These are phyloP conservation scores for Diaporthe citri DNA, from an alignment of 2,329 filamentous ascomycete genomes.

Conservation along the genomic window DNA sequence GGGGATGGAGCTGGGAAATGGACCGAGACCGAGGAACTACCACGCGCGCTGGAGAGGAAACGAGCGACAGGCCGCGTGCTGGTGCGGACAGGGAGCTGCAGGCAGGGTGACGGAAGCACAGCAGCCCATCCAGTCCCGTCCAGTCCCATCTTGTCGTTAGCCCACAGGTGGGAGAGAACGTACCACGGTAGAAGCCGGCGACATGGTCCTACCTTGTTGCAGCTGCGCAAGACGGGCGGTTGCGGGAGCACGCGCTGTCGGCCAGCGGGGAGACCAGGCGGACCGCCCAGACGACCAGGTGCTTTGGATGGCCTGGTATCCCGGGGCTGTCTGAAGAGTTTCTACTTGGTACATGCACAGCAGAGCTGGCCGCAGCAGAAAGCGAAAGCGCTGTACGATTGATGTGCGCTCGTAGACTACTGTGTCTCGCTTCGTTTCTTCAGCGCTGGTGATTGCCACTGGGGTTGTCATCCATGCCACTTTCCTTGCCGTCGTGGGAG, in stretches of 20 bases:
- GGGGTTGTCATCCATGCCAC: not conserved
- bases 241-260: conserved; percentile 32
- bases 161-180: conserved; percentile 18
- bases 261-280: conserved; percentile 28
- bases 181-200: conserved; percentile 6
- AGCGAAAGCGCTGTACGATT: conserved; percentile 21
- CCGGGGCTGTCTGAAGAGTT: not conserved
- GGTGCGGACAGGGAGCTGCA: conserved; percentile 24
- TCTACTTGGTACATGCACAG: not conserved
- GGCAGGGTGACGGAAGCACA: conserved; percentile 22
- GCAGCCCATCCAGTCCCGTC: conserved; percentile 6
- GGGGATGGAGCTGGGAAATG: conserved; percentile 15
- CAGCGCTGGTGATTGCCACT: conserved; percentile 1
- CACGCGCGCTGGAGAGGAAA: conserved; percentile 22
- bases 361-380: conserved; percentile 1
- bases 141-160: not conserved
- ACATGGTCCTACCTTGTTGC: conserved; percentile 22
- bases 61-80: conserved; percentile 29
- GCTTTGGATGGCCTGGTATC: conserved; percentile 12
- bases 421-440: not conserved
- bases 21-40: conserved; percentile 32
- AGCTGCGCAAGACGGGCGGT: conserved; percentile 30
- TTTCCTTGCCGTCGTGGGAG: not conserved
- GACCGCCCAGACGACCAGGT: conserved; percentile 17
- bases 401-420: not conserved